A percentile compares a stretch with the other conserved stretches of the same genome.
These are phyloP conservation scores for Batkoa obscura DNA, from an alignment of 371 early-diverging fungal genomes.

Conservation along the genomic window DNA sequence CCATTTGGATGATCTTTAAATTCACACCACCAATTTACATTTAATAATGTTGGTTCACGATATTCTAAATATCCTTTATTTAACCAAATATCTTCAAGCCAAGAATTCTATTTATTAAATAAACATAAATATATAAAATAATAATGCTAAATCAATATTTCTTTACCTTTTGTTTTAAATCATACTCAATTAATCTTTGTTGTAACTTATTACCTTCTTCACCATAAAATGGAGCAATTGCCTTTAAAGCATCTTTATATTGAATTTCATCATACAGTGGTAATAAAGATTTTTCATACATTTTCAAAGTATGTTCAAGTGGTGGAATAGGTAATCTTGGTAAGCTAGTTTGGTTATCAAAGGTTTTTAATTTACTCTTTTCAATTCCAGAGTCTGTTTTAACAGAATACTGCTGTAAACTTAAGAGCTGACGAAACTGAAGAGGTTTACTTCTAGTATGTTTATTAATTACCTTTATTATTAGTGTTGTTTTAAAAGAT, in stretches of 20 bases:
- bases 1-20: slow-evolving; percentile 38
- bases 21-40: slow-evolving; percentile 76
- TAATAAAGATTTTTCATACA: slow-evolving; percentile 23
- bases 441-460: too few species aligned
- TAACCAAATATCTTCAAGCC: slow-evolving; percentile 81
- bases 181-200: slow-evolving; percentile 35
- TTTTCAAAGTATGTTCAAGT: slow-evolving; percentile 22
- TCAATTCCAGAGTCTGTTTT: too few species aligned
- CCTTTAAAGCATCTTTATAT: slow-evolving; percentile 13
- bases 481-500: too few species aligned
- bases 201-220: slow-evolving; percentile 28
- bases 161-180: slow-evolving; percentile 12
- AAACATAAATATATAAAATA: background rate
- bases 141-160: background rate
- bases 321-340: slow-evolving; percentile 36
- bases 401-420: too few species aligned
- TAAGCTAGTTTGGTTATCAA: slow-evolving; percentile 15
- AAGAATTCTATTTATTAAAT: slow-evolving; percentile 21
- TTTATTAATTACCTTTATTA: too few species aligned
- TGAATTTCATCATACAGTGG: slow-evolving; percentile 20
- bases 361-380: slow-evolving; percentile 6
- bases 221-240: slow-evolving; percentile 21
- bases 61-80: slow-evolving; percentile 77
- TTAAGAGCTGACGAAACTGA: too few species aligned
- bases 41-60: slow-evolving; percentile 59